Evolutionary conservation across 306 rosid species (phyloP), one percentile per base, ranked within the genome.

Genomic region (Biancaea sappan): DNA sequence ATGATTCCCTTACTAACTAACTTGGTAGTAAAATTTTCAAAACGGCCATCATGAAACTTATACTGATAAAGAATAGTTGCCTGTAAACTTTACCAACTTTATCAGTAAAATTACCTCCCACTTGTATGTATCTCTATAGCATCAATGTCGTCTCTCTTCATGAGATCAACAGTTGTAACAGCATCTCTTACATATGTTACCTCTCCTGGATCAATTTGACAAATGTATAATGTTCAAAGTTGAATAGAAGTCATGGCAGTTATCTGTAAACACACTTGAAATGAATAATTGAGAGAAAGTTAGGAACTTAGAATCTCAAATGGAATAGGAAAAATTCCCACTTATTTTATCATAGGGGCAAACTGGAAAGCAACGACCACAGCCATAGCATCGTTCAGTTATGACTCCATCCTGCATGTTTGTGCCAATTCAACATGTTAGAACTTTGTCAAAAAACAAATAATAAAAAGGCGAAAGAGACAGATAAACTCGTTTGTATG

Each of bases 261-360:
- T 57, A 22, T 25, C 69, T 70, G 44, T 32, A 32, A 77, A 70
- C 4, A 37, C 22, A 38, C 22, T 41, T 32, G 12, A 61, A 72
- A 65, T 37, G 29, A 72, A 72, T 37, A n/a, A 14, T 63, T 44
- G 29, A 54, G 63, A 56, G 32, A 61, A 66, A 79, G 29, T 24
- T 58, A 69, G 8, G 75, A 77, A 24, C 67, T 62, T 22, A 52
- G 32, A 69, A 58, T 64, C 60, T 43, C 40, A 51, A 28, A 35
- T 62, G 29, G 62, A 80, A 66, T 6, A 40, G 24, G 41, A 69
- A 71, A 64, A 40, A 38, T 18, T 66, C 83, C 3, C 71, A 93
- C 98, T 93, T 85, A 93, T 93, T 84, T 89, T 85, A 74, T 93
- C 97, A 13, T 86, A 93, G 48, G 98, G 98, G 79, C 98, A 93